Evolutionary conservation across 345 rosid genomes (phyloP).

Genomic region (Tarenaya hassleriana): DNA sequence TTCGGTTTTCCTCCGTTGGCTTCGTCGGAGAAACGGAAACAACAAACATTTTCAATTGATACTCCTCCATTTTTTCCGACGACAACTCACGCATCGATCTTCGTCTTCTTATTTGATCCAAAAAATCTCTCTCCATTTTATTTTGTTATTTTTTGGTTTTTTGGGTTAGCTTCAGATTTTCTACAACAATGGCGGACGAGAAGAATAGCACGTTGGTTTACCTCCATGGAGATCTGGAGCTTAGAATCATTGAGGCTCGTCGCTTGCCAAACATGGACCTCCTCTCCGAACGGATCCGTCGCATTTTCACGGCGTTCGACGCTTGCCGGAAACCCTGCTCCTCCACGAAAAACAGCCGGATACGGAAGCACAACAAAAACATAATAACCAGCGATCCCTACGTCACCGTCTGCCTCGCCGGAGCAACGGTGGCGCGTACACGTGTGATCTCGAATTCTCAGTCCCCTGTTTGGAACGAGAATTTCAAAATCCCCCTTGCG

Average conservation of each 20-base stretch:
- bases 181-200: slow-evolving; percentile 33
- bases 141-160: neutral
- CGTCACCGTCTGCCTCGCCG: slow-evolving; percentile 63
- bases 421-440: slow-evolving; percentile 81
- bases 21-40: slow-evolving; percentile 27
- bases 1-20: slow-evolving; percentile 30
- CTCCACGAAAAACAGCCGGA: slow-evolving; percentile 8
- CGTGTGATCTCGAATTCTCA: slow-evolving; percentile 63
- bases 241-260: slow-evolving; percentile 65
- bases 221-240: slow-evolving; percentile 75
- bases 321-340: slow-evolving; percentile 31
- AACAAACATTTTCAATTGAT: neutral
- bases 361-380: slow-evolving; percentile 24
- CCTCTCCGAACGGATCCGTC: slow-evolving; percentile 49
- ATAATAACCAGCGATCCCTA: slow-evolving; percentile 86
- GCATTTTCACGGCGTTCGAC: slow-evolving; percentile 38
- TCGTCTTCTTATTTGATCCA: neutral
- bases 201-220: slow-evolving; percentile 17
- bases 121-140: neutral
- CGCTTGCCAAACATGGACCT: slow-evolving; percentile 80
- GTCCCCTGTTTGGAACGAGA: slow-evolving; percentile 66
- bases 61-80: neutral
- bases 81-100: neutral
- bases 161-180: neutral
- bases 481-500: slow-evolving; percentile 58